Evolutionary conservation across 768 basidiomycete species (phyloP).

Genomic region (Coprinopsis strossmayeri): DNA sequence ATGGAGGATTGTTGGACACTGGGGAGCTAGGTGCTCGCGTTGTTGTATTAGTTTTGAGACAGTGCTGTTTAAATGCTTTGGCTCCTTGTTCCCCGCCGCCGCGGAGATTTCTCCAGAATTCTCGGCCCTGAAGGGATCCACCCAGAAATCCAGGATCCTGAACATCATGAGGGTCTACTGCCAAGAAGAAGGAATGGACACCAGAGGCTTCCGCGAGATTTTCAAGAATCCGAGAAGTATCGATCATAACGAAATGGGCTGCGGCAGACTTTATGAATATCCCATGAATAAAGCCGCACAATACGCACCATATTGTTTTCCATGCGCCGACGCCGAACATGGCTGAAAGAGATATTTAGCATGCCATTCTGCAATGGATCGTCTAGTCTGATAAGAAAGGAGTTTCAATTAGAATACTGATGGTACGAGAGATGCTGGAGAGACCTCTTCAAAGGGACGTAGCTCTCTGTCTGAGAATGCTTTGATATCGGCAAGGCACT

Average conservation of each 20-base stretch:
- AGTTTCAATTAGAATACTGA: slow-evolving; percentile 19
- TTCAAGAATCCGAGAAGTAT: slow-evolving; percentile 49
- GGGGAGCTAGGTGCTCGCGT: neutral
- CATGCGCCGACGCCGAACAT: neutral
- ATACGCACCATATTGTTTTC: slow-evolving; percentile 4
- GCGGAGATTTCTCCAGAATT: slow-evolving; percentile 60
- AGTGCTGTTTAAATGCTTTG: slow-evolving; percentile 45
- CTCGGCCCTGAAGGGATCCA: slow-evolving; percentile 51
- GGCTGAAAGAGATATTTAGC: slow-evolving; percentile 48
- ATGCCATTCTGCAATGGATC: slow-evolving; percentile 59
- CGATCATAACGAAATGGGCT: slow-evolving; percentile 43
- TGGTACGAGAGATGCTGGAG: slow-evolving; percentile 16
- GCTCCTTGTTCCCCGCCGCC: slow-evolving; percentile 55
- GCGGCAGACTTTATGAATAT: slow-evolving; percentile 8
- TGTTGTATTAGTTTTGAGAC: slow-evolving; percentile 24
- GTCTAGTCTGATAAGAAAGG: slow-evolving; percentile 32
- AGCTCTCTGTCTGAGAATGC: slow-evolving; percentile 57
- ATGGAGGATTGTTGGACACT: neutral
- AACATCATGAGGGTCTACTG: slow-evolving; percentile 45
- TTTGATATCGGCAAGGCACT: slow-evolving; percentile 46
- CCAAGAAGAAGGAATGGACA: slow-evolving; percentile 56
- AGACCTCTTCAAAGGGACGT: slow-evolving; percentile 55
- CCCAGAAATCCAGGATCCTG: slow-evolving; percentile 54
- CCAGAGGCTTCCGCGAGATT: slow-evolving; percentile 42
- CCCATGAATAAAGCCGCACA: too few relatives aligned